These are phyloP conservation scores for Tolypocladium cylindrosporum DNA, from an alignment of 2,329 filamentous ascomycete genomes.

Conservation along the genomic window DNA sequence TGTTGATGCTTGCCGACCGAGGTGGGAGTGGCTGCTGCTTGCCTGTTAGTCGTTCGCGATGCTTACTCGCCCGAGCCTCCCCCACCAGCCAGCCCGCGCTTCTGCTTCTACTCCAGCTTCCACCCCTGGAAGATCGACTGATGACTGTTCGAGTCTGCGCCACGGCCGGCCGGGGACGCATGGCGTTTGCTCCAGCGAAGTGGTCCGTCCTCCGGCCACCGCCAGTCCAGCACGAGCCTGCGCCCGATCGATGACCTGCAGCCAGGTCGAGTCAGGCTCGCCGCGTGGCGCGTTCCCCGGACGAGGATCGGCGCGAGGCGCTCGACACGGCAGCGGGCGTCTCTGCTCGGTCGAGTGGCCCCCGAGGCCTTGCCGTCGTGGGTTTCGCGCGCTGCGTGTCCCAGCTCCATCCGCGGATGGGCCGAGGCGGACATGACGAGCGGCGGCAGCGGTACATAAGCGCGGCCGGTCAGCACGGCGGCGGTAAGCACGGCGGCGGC, in stretches of 20 bases:
- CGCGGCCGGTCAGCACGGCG: neutral
- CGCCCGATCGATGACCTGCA: neutral
- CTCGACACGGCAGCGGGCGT: neutral
- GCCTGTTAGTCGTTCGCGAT: neutral
- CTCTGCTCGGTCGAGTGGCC: neutral
- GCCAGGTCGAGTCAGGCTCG: neutral
- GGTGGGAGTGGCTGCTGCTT: neutral
- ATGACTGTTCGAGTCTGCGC: neutral
- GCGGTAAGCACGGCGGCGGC: neutral
- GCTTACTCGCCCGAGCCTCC: neutral
- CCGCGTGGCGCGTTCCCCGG: neutral
- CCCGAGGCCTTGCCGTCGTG: too few species aligned
- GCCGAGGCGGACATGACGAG: neutral
- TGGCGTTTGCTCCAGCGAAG: neutral
- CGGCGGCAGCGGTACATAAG: neutral
- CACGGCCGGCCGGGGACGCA: neutral
- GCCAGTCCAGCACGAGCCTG: neutral
- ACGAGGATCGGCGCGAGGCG: neutral
- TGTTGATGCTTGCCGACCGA: too few species aligned
- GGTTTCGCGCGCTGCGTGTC: neutral
- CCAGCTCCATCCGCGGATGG: neutral
- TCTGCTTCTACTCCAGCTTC: neutral
- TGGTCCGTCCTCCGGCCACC: too few species aligned
- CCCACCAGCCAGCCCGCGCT: neutral
- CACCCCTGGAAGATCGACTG: neutral